Percentiles rank a stretch among this genome's conserved stretches.
These are phyloP conservation scores for Nakaseomyces kungkrabaensis DNA, from an alignment of 1,139 yeast genomes.

Conservation along the genomic window DNA sequence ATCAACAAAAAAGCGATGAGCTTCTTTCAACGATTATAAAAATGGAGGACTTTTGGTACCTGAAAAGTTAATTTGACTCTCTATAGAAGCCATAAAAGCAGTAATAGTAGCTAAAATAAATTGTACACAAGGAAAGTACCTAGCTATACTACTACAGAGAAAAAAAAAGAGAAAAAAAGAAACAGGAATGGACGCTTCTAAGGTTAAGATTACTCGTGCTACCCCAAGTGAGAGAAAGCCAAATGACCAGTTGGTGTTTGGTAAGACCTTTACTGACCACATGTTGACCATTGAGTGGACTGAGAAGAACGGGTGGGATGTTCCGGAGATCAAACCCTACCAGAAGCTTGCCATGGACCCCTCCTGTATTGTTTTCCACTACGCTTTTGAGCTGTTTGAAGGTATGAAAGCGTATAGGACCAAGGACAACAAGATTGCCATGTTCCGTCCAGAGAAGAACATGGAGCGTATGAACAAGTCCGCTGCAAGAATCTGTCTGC, in stretches of 20 bases:
- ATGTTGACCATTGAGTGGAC: slow-evolving; percentile 87
- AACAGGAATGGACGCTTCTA: slow-evolving; percentile 48
- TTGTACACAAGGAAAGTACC: too few relatives aligned
- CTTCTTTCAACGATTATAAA: too few relatives aligned
- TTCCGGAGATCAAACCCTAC: slow-evolving; percentile 80
- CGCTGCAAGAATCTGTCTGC: slow-evolving; percentile 79
- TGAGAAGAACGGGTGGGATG: slow-evolving; percentile 66
- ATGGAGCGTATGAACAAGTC: slow-evolving; percentile 86
- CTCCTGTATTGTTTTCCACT: slow-evolving; percentile 81
- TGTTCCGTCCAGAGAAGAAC: slow-evolving; percentile 86
- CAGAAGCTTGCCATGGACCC: slow-evolving; percentile 73
- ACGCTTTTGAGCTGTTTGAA: slow-evolving; percentile 90
- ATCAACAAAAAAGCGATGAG: too few relatives aligned
- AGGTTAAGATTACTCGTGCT: slow-evolving; percentile 49
- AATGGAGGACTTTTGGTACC: too few relatives aligned
- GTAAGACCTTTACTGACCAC: slow-evolving; percentile 81
- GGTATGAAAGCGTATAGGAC: slow-evolving; percentile 93
- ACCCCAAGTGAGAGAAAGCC: slow-evolving; percentile 60
- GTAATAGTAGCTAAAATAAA: too few relatives aligned
- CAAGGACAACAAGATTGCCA: slow-evolving; percentile 53
- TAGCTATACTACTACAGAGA: neutral
- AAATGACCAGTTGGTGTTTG: slow-evolving; percentile 71
- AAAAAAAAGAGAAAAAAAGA: neutral
- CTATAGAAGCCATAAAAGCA: too few relatives aligned
- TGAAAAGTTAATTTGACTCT: too few relatives aligned